phyloP scores from a whole-genome alignment of 2,329 filamentous ascomycete genomes.

The Stemphylium vesicarium region DNA sequence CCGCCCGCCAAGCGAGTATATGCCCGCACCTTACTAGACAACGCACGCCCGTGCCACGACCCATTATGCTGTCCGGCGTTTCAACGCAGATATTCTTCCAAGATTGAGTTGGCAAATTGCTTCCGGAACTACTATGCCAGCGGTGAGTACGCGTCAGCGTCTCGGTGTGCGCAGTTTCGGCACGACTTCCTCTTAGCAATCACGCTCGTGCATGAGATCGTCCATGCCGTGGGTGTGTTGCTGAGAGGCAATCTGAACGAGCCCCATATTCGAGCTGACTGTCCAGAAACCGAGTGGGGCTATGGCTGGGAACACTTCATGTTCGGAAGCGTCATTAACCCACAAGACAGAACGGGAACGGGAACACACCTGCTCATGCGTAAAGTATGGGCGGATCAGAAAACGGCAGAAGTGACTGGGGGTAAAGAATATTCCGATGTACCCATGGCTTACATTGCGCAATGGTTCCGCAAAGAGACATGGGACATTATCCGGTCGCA shows the following conservation, averaged over 20 bases:
- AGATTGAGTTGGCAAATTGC: constrained; percentile 32
- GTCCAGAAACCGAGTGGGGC: constrained; percentile 41
- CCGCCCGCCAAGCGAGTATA: constrained; percentile 23
- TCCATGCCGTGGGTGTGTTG: constrained; percentile 45
- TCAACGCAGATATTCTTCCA: constrained; percentile 15
- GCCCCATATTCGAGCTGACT: constrained; percentile 31
- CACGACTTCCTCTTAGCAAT: constrained; percentile 44
- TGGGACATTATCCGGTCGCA: constrained; percentile 33
- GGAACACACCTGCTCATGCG: constrained; percentile 36
- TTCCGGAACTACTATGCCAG: constrained; percentile 27
- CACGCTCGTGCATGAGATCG: constrained; percentile 43
- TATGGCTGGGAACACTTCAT: constrained; percentile 48
- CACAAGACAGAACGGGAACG: constrained; percentile 25
- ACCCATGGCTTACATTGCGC: constrained; percentile 42
- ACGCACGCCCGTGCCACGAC: constrained; percentile 10
- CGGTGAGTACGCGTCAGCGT: constrained; percentile 28
- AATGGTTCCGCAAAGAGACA: constrained; percentile 46
- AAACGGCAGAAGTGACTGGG: constrained; percentile 15
- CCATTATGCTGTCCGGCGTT: constrained; percentile 22
- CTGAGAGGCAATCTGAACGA: constrained; percentile 36
- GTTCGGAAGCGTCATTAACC: constrained; percentile 44
- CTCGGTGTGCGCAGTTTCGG: constrained; percentile 38
- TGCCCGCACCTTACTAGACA: constrained; percentile 25
- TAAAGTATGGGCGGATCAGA: constrained; percentile 35
- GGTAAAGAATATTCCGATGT: constrained; percentile 43